These are phyloP conservation scores for Ricinus communis DNA, from an alignment of 345 rosid genomes.

Conservation along the genomic window DNA sequence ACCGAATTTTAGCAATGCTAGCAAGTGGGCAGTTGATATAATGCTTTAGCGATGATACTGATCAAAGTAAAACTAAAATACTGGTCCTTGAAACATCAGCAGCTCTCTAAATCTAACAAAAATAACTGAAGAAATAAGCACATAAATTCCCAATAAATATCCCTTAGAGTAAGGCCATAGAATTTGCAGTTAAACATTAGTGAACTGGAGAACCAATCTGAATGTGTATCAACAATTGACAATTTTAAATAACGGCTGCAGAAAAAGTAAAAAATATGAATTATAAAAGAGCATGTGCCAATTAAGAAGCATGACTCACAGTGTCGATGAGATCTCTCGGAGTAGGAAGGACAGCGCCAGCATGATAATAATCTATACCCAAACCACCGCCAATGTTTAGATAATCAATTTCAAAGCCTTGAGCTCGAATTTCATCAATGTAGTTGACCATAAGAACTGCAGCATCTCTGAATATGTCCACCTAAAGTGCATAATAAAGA, in stretches of 20 bases:
- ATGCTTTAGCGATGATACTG: neutral
- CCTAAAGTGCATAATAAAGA: constrained; percentile 45
- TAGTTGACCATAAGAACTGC: constrained; percentile 87
- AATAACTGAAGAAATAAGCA: neutral
- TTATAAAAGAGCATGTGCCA: neutral
- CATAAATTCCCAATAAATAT: neutral
- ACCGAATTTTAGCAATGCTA: neutral
- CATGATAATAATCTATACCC: constrained; percentile 92
- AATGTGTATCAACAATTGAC: neutral
- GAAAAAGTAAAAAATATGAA: neutral
- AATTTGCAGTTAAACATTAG: neutral
- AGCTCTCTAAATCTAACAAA: neutral
- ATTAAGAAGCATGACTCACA: constrained; percentile 40
- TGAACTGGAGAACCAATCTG: neutral
- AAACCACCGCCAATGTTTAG: constrained; percentile 97
- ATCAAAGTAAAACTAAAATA: neutral
- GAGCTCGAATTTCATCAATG: constrained; percentile 80
- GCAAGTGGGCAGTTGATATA: neutral
- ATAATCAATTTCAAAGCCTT: constrained; percentile 84
- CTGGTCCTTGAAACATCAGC: too few relatives aligned
- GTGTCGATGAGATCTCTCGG: constrained; percentile 96
- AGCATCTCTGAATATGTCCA: constrained; percentile 94
- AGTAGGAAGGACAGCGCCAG: constrained; percentile 80
- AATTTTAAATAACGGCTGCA: neutral
- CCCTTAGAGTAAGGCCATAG: neutral